Evolutionary conservation across 2,329 filamentous ascomycete genomes (phyloP).

Genomic region (Fusarium duplospermum): DNA sequence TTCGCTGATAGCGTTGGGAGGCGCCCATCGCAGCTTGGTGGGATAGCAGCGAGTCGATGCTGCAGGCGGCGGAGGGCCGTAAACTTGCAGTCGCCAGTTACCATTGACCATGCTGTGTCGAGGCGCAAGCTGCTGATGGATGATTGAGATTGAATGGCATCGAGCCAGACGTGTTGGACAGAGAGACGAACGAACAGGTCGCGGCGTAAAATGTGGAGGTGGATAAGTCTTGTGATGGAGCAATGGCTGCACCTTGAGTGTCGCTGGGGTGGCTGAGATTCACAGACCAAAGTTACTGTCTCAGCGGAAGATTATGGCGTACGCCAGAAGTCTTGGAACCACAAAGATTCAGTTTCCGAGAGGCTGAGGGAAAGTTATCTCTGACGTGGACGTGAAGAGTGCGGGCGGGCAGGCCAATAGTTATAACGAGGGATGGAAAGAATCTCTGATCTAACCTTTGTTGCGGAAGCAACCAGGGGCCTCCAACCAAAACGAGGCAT

Average conservation of each 20-base stretch:
- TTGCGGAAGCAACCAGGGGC: slow-evolving; percentile 38
- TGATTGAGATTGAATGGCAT: slow-evolving; percentile 33
- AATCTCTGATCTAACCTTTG: slow-evolving; percentile 36
- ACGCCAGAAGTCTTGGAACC: slow-evolving; percentile 41
- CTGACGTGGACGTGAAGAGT: slow-evolving; percentile 37
- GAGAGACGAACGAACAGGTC: slow-evolving; percentile 13
- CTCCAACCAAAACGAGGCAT: slow-evolving; percentile 36
- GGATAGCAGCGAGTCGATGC: slow-evolving; percentile 50
- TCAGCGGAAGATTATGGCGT: slow-evolving; percentile 40
- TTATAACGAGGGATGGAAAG: slow-evolving; percentile 37
- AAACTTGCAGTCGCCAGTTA: slow-evolving; percentile 52
- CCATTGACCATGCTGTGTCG: slow-evolving; percentile 55
- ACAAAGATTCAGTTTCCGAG: slow-evolving; percentile 28
- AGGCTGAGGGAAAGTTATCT: slow-evolving; percentile 31
- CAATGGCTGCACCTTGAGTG: slow-evolving; percentile 4
- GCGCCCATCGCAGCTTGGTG: slow-evolving; percentile 54
- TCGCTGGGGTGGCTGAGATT: slow-evolving; percentile 29
- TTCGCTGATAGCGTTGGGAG: slow-evolving; percentile 59
- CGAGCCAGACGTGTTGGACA: slow-evolving; percentile 20
- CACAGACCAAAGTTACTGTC: slow-evolving; percentile 41
- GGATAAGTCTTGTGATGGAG: slow-evolving; percentile 11
- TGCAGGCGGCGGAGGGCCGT: slow-evolving; percentile 46
- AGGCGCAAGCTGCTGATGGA: slow-evolving; percentile 40
- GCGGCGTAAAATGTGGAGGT: slow-evolving; percentile 36
- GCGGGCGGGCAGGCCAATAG: slow-evolving; percentile 39